Evolutionary conservation across 495 filamentous ascomycete species (phyloP).

Genomic region (Pseudevernia furfuracea): DNA sequence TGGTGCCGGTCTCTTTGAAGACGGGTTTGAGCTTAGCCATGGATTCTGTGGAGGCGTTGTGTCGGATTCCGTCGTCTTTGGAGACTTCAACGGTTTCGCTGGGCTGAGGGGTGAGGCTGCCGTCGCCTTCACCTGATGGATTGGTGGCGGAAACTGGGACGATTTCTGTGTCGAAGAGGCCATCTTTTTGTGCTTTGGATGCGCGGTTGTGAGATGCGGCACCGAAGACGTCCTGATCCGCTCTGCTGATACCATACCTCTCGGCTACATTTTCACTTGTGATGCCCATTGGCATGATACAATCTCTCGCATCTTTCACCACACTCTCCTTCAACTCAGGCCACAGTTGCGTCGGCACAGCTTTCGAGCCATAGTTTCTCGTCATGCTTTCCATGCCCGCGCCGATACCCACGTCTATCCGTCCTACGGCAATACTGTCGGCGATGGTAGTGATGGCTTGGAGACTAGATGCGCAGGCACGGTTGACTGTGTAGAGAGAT

Average conservation of each 20-base stretch:
- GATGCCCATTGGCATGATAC: slow-evolving; percentile 88
- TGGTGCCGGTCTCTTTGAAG: slow-evolving; percentile 54
- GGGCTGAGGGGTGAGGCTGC: slow-evolving; percentile 5
- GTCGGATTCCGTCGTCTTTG: slow-evolving; percentile 75
- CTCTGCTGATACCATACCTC: slow-evolving; percentile 63
- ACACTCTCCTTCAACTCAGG: slow-evolving; percentile 55
- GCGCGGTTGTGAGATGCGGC: slow-evolving; percentile 66
- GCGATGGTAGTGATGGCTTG: slow-evolving; percentile 65
- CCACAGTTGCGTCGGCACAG: slow-evolving; percentile 79
- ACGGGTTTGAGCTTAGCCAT: slow-evolving; percentile 77
- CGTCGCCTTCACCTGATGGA: neutral
- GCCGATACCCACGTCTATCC: slow-evolving; percentile 71
- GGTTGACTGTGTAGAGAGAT: slow-evolving; percentile 76
- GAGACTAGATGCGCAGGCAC: slow-evolving; percentile 73
- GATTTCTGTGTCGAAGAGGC: slow-evolving; percentile 70
- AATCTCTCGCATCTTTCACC: slow-evolving; percentile 67
- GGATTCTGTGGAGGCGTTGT: slow-evolving; percentile 55
- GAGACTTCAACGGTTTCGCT: slow-evolving; percentile 46
- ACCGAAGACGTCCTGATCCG: slow-evolving; percentile 78
- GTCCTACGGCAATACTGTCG: slow-evolving; percentile 60
- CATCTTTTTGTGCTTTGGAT: slow-evolving; percentile 54
- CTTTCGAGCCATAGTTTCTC: slow-evolving; percentile 71
- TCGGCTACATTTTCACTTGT: slow-evolving; percentile 87
- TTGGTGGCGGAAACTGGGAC: slow-evolving; percentile 46
- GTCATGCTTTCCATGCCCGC: slow-evolving; percentile 95